A percentile compares a stretch with the other conserved stretches of the same genome.
phyloP scores from a whole-genome alignment of 1,139 yeast species.

The Saccharomyces pastorianus region DNA sequence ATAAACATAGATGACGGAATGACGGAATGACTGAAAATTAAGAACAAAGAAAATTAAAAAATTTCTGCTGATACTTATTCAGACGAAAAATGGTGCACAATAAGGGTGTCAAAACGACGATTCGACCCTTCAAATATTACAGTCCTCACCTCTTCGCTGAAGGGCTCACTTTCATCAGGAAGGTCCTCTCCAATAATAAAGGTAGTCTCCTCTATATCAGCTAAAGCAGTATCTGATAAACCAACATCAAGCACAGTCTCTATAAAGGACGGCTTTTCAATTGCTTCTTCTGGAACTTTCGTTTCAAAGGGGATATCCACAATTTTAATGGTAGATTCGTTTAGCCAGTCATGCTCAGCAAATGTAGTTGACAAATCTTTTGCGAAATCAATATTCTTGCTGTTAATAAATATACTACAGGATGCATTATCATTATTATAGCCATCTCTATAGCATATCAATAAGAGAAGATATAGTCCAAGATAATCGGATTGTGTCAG shows the following conservation, averaged over 20 bases:
- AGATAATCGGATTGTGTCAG: slow-evolving; percentile 25
- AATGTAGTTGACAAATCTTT: slow-evolving; percentile 13
- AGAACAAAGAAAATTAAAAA: not conserved
- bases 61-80: not conserved
- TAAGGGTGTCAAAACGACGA: slow-evolving; percentile 19
- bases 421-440: slow-evolving; percentile 10
- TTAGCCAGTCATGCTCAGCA: slow-evolving; percentile 17
- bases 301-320: slow-evolving; percentile 7
- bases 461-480: slow-evolving; percentile 20
- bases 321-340: slow-evolving; percentile 11
- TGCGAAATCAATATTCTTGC: slow-evolving; percentile 14
- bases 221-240: slow-evolving; percentile 9
- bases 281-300: slow-evolving; percentile 7
- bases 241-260: slow-evolving; percentile 16
- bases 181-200: slow-evolving; percentile 23
- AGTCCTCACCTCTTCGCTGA: slow-evolving; percentile 18
- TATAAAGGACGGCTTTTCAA: slow-evolving; percentile 10
- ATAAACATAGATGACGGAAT: not conserved
- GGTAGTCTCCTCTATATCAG: slow-evolving; percentile 23
- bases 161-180: slow-evolving; percentile 16
- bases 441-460: slow-evolving; percentile 16
- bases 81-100: slow-evolving; percentile 17
- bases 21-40: not conserved
- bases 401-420: slow-evolving; percentile 19
- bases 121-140: slow-evolving; percentile 19